Base-by-base conservation (phyloP, 805 yeast species). In the Candida pseudofarinosa region DNA sequence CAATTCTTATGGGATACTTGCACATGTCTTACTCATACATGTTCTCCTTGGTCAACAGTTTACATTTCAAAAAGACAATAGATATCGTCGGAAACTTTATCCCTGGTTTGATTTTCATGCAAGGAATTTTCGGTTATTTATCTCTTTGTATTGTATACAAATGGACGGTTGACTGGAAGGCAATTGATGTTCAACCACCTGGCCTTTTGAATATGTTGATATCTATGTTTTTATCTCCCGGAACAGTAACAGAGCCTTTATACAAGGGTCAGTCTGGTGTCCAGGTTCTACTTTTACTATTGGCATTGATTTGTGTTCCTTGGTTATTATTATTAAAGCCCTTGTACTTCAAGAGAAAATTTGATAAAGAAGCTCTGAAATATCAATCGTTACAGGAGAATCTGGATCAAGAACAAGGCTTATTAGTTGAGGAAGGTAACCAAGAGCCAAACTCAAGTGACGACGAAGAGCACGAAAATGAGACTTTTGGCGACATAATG, bases 51-150 rank as follows among this genome's bases (percentile, higher is more conserved):
- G 90, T 86, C 43, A 93, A 93, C 63, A 83, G 83, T 54, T 54
- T 77, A 26, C 77, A 76, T 60, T 88, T 80, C 72, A 69, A 81
- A 35, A 83, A 89, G 32, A 62, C 63, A 38, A 80, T 93, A 51
- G 97, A 93, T 60, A 80, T 93, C 35, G 66, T 85, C 54, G 98
- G 98, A 46, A 93, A 91, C 67, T 93, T 93, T 58, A 74, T 91
- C 45, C 99, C 99, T 1, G 96, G 98, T 32, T 71, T 93, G 43
- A 69, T 93, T 38, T 93, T 93, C 66, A 88, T 93, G 97, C 96
- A 89, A 65, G 85, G 96, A 40, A 91, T 93, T 37, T 93, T 93
- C 60, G 99, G 99, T 32, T 93, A 93, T 62, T 73, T 93, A 47
- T 79, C 96, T 0, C 62, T 90, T 51, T 77, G 88, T 45, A 93